These are phyloP conservation scores for Eucalyptus lansdowneana DNA, from an alignment of 345 rosid genomes.

Conservation along the genomic window DNA sequence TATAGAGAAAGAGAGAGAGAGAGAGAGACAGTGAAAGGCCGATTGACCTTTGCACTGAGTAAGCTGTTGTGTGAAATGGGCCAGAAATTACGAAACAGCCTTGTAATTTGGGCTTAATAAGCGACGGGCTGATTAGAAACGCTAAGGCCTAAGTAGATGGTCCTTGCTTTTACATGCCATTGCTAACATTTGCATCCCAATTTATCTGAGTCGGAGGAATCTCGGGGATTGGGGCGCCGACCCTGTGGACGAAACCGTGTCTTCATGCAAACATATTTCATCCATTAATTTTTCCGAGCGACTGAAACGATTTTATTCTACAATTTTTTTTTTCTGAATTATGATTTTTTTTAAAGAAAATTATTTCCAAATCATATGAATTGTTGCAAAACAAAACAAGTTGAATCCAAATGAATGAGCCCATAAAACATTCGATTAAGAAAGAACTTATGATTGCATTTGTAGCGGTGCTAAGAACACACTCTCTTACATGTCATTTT, in stretches of 20 bases:
- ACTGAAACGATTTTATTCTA: no score
- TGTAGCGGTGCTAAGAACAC: accelerated
- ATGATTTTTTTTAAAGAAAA: background rate
- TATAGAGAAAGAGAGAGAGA: no score
- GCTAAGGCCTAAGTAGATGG: background rate
- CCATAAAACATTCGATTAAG: accelerated
- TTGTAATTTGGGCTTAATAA: background rate
- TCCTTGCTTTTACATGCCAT: background rate
- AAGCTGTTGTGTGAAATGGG: background rate
- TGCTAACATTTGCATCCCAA: background rate
- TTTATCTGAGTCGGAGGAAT: background rate
- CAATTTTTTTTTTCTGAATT: no score
- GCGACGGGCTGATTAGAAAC: background rate
- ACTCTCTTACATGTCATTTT: background rate
- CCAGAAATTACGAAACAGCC: no score
- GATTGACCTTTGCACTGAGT: background rate
- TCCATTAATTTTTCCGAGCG: background rate
- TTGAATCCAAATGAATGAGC: background rate
- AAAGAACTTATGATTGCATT: no score
- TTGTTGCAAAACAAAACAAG: background rate
- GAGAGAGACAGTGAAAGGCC: background rate
- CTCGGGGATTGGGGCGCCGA: background rate
- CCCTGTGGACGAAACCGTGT: background rate
- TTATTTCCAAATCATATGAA: background rate
- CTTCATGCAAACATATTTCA: background rate